Conservation (phyloP, 2,329 filamentous ascomycete genomes). For the Aaosphaeria pasadenensis region DNA sequence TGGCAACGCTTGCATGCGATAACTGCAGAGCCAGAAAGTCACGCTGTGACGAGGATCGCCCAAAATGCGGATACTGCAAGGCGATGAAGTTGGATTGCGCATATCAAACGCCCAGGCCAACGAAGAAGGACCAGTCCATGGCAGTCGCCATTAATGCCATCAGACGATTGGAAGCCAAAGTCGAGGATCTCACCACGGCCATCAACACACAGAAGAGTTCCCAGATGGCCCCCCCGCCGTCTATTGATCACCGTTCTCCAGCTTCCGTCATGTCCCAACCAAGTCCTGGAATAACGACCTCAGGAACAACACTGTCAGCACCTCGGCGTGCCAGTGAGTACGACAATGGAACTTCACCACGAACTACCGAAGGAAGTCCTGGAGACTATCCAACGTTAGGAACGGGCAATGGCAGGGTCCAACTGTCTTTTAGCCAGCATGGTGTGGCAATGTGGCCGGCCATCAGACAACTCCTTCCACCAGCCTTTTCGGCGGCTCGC, state of each 20-base stretch:
- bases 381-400: conserved; percentile 19
- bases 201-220: conserved; percentile 22
- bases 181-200: conserved; percentile 47
- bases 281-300: conserved; percentile 14
- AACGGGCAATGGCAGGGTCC: conserved; percentile 16
- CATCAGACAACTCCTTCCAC: conserved; percentile 43
- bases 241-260: conserved; percentile 25
- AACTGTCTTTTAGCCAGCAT: conserved; percentile 52
- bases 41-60: conserved; percentile 54
- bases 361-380: conserved; percentile 18
- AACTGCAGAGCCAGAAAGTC: conserved; percentile 54
- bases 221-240: conserved; percentile 9
- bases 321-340: conserved; percentile 11
- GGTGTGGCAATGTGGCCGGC: conserved; percentile 51
- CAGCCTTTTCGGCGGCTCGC: conserved; percentile 37
- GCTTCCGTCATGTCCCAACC: conserved; percentile 23
- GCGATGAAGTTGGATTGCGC: conserved; percentile 48
- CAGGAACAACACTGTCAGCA: background rate
- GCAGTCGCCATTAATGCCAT: conserved; percentile 55
- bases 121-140: conserved; percentile 56
- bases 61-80: conserved; percentile 51
- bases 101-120: conserved; percentile 53
- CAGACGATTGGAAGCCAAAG: conserved; percentile 51
- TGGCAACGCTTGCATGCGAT: conserved; percentile 48
- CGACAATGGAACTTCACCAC: conserved; percentile 24